Conservation (phyloP, 306 rosid genomes). For the Cicer arietinum region DNA sequence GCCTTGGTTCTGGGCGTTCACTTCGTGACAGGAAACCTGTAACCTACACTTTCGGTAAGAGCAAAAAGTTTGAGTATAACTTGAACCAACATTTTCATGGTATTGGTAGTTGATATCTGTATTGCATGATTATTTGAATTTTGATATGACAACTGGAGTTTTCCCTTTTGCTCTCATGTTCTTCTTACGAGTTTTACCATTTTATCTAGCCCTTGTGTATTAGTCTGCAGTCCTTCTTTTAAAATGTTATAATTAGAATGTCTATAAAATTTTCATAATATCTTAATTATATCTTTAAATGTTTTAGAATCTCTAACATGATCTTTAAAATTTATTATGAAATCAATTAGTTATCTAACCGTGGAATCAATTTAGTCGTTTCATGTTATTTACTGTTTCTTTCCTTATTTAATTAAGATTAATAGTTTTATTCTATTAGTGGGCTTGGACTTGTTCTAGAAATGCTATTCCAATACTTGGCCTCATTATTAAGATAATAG, state of each 20-base stretch:
- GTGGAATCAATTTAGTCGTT: not conserved
- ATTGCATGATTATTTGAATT: constrained; percentile 10
- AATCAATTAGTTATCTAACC: not conserved
- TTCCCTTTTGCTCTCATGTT: constrained; percentile 25
- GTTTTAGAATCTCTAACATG: not conserved
- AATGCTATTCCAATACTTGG: constrained; percentile 18
- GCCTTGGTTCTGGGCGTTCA: constrained; percentile 93
- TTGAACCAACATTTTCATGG: constrained; percentile 15
- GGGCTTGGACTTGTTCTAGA: constrained; percentile 11
- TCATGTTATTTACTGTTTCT: too few relatives aligned
- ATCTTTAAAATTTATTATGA: not conserved
- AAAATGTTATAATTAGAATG: constrained; percentile 20
- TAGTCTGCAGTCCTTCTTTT: constrained; percentile 8
- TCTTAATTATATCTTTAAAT: constrained; percentile 1
- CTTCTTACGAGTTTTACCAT: constrained; percentile 5
- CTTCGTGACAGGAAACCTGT: constrained; percentile 99
- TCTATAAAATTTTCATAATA: not conserved
- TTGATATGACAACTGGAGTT: constrained; percentile 31
- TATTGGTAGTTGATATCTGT: constrained; percentile 33
- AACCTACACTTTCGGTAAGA: constrained; percentile 96
- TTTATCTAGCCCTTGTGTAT: constrained; percentile 18
- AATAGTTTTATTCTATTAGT: constrained; percentile 15
- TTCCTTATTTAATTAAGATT: not conserved
- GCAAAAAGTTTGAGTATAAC: constrained; percentile 35
- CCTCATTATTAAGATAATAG: constrained; percentile 19